Percentiles rank a stretch among this genome's conserved stretches.
Evolutionary conservation across 1,139 yeast genomes (phyloP).

Genomic region (Sugiyamaella grinbergsii): DNA sequence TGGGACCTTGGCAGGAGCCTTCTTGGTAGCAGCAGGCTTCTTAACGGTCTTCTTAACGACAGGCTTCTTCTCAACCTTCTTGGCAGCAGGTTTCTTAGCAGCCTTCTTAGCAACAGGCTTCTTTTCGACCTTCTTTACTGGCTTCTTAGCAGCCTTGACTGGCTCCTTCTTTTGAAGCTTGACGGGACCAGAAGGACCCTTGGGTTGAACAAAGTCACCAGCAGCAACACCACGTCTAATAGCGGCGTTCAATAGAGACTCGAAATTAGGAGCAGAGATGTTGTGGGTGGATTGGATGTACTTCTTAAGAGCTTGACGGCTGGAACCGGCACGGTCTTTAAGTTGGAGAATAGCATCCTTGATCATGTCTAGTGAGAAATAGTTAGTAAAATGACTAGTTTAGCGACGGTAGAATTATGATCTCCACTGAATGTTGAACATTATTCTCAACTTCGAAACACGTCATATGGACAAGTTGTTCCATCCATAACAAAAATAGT

Average conservation of each 20-base stretch:
- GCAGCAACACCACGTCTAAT: constrained; percentile 77
- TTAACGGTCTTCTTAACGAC: constrained; percentile 37
- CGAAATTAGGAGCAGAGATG: constrained; percentile 65
- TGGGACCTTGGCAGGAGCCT: constrained; percentile 21
- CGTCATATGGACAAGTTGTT: background rate
- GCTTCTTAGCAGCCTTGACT: constrained; percentile 31
- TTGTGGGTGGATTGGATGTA: constrained; percentile 65
- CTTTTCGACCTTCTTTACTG: constrained; percentile 19
- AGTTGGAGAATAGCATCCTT: constrained; percentile 66
- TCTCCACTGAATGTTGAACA: too few relatives aligned
- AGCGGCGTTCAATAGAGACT: constrained; percentile 74
- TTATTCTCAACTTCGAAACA: too few relatives aligned
- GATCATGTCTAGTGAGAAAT: constrained; percentile 59
- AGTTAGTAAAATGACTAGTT: too few relatives aligned
- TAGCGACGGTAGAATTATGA: too few relatives aligned
- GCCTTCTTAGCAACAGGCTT: constrained; percentile 35
- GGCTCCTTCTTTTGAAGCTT: constrained; percentile 55
- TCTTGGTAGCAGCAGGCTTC: constrained; percentile 33
- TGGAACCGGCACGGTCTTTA: constrained; percentile 82
- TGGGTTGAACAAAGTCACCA: constrained; percentile 82
- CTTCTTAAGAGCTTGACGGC: constrained; percentile 76
- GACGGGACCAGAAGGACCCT: constrained; percentile 83
- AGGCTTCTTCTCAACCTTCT: constrained; percentile 11
- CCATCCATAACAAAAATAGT: constrained; percentile 1
- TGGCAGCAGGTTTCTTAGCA: constrained; percentile 34